These are phyloP conservation scores for Umbilicus rupestris DNA, from an alignment of 164 flowering plant species.

Conservation along the genomic window DNA sequence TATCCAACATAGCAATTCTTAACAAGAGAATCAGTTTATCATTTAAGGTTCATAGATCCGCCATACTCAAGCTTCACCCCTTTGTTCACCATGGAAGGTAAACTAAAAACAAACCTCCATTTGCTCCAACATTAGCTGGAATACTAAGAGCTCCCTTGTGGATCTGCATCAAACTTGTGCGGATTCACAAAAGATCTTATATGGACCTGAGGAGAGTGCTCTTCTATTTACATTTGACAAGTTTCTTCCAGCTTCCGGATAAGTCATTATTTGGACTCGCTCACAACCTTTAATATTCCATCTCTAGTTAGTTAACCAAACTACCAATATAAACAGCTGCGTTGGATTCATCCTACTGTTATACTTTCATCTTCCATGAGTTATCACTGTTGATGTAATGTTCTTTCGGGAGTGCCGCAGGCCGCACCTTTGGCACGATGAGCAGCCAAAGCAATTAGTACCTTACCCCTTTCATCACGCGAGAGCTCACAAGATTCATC, in stretches of 20 bases:
- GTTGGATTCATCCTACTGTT: constrained; percentile 19
- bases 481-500: constrained; percentile 66
- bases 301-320: background rate
- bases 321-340: constrained; percentile 45
- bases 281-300: background rate
- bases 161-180: background rate
- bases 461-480: constrained; percentile 50
- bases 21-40: background rate
- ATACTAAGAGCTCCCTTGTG: background rate
- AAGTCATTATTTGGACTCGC: background rate
- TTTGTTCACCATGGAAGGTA: background rate
- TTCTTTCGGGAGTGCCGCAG: constrained; percentile 49
- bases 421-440: constrained; percentile 61
- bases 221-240: background rate
- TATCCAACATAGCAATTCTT: background rate
- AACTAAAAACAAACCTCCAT: background rate
- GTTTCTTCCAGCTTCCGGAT: background rate
- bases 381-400: constrained; percentile 27
- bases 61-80: constrained; percentile 11
- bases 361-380: constrained; percentile 61
- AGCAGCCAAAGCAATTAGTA: constrained; percentile 25
- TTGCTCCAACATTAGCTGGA: background rate
- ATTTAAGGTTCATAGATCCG: constrained; percentile 27
- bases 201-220: too few relatives aligned
- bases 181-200: background rate